A percentile compares a stretch with the other conserved stretches of the same genome.
Conservation (phyloP, 305 asterid species). For the Solanum hybrid region DNA sequence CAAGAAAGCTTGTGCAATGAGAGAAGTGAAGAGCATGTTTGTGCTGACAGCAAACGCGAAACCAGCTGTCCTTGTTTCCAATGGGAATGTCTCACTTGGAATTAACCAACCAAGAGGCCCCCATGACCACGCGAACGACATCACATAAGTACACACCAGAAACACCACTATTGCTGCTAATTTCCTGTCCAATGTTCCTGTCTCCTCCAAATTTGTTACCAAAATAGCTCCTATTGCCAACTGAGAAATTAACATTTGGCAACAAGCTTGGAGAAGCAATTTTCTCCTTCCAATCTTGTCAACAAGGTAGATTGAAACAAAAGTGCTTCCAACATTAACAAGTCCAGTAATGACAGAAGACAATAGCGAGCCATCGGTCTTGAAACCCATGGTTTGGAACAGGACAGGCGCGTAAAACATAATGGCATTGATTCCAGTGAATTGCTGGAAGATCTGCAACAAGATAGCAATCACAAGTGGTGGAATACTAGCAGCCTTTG, state of each 20-base stretch:
- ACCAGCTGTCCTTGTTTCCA: slow-evolving; percentile 19
- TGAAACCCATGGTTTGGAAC: slow-evolving; percentile 41
- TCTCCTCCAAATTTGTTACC: background rate
- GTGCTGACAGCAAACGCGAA: slow-evolving; percentile 19
- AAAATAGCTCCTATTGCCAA: slow-evolving; percentile 9
- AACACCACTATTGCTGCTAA: slow-evolving; percentile 7
- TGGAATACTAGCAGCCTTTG: slow-evolving; percentile 24
- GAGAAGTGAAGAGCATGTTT: slow-evolving; percentile 18
- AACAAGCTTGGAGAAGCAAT: slow-evolving; percentile 31
- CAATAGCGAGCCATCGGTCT: slow-evolving; percentile 22
- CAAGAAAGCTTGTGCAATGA: slow-evolving; percentile 16
- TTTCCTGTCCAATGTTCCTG: slow-evolving; percentile 6
- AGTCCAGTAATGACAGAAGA: slow-evolving; percentile 31
- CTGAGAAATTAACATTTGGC: slow-evolving; percentile 30
- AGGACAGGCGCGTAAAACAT: slow-evolving; percentile 60
- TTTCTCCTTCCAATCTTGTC: slow-evolving; percentile 25
- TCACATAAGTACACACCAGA: slow-evolving; percentile 13
- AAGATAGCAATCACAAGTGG: slow-evolving; percentile 23
- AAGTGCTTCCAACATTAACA: slow-evolving; percentile 29
- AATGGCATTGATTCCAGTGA: slow-evolving; percentile 46
- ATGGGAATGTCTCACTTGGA: slow-evolving; percentile 17
- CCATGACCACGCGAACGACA: slow-evolving; percentile 23
- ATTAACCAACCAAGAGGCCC: slow-evolving; percentile 20
- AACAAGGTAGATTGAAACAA: slow-evolving; percentile 21
- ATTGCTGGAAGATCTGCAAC: slow-evolving; percentile 33